These are phyloP conservation scores for Lactuca saligna DNA, from an alignment of 129 eudicot genomes.

Conservation along the genomic window DNA sequence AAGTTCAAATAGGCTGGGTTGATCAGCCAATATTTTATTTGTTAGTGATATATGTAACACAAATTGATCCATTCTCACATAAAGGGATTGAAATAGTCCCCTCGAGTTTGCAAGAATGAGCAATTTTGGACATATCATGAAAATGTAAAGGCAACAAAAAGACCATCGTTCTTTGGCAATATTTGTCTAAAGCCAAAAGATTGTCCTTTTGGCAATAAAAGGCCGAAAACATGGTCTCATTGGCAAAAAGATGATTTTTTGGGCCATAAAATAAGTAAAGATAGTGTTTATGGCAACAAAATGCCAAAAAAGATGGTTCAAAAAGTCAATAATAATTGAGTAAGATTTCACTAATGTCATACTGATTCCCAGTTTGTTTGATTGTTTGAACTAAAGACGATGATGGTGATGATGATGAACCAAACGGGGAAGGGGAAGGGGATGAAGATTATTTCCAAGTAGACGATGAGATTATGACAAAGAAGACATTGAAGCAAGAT, in stretches of 20 bases:
- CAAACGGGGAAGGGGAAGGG: conserved; percentile 51
- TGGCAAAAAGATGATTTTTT: neutral
- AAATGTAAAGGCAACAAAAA: too few species aligned
- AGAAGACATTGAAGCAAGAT: conserved; percentile 42
- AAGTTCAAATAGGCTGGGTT: too few species aligned
- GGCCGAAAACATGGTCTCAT: neutral
- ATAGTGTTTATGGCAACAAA: too few species aligned
- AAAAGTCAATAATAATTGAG: too few species aligned
- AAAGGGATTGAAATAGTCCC: neutral
- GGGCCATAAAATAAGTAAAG: neutral
- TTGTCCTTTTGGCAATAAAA: too few species aligned
- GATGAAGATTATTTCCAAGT: conserved; percentile 31
- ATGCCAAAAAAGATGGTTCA: neutral
- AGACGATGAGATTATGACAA: neutral
- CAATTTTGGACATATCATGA: too few species aligned
- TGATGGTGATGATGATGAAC: conserved; percentile 18
- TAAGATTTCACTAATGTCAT: neutral
- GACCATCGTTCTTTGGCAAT: neutral
- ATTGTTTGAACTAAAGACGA: neutral
- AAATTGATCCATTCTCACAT: neutral
- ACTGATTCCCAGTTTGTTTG: neutral
- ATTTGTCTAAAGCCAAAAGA: too few species aligned
- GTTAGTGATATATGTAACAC: too few species aligned
- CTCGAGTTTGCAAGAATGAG: neutral
- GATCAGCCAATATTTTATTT: too few species aligned